A percentile compares a stretch with the other conserved stretches of the same genome.
Evolutionary conservation across 208 protist genomes (phyloP).

Genomic region (Trypanosoma lewisi): DNA sequence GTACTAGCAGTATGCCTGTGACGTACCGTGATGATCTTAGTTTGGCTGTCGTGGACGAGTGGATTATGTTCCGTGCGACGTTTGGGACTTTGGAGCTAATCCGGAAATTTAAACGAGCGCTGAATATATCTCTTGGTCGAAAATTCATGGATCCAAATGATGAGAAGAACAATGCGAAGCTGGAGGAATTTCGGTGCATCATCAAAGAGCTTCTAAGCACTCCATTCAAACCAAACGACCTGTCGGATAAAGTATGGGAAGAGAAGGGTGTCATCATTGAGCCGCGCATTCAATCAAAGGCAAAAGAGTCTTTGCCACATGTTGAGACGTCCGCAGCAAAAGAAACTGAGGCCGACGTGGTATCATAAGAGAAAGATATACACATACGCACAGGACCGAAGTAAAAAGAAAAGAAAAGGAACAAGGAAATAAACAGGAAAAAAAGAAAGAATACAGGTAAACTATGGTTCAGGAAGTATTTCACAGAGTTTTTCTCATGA

Average conservation of each 20-base stretch:
- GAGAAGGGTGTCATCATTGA: constrained; percentile 56
- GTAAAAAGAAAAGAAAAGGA: background rate
- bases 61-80: constrained; percentile 70
- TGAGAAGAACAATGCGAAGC: constrained; percentile 49
- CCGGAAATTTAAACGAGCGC: constrained; percentile 48
- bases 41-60: constrained; percentile 62
- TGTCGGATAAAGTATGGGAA: constrained; percentile 40
- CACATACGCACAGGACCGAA: background rate
- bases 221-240: constrained; percentile 45
- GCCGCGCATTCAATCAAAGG: constrained; percentile 23
- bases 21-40: constrained; percentile 57
- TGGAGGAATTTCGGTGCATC: constrained; percentile 58
- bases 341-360: background rate
- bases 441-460: background rate
- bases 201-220: constrained; percentile 58
- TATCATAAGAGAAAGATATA: background rate
- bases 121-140: constrained; percentile 50
- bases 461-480: too few relatives aligned
- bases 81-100: constrained; percentile 55
- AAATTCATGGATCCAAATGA: constrained; percentile 61
- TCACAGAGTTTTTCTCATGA: too few relatives aligned
- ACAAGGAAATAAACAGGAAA: background rate
- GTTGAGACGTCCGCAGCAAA: background rate
- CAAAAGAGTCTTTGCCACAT: background rate
- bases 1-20: constrained; percentile 38